Base-by-base conservation (phyloP, 306 rosid species). In the Myrica gale region DNA sequence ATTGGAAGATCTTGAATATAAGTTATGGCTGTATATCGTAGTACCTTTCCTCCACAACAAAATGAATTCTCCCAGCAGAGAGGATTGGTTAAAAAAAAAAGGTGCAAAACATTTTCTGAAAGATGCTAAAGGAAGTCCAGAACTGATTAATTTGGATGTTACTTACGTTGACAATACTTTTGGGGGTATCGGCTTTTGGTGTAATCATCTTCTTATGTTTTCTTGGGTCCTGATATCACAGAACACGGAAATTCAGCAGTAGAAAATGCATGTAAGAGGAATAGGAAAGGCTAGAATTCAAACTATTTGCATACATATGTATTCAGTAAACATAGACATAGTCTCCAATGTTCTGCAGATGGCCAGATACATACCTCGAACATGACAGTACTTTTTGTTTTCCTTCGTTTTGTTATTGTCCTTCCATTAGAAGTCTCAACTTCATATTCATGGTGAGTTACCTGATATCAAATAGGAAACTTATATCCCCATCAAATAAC, bases 391-490 rank as follows among this genome's bases (percentile, higher is more conserved):
- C 97, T 90, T 86, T 88, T 90, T 81, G 98, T 90, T 89, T 83
- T 94, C 81, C 89, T 88, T 87, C 96, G 87, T 80, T 90, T 95
- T 62, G 96, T 91, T 81, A 89, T 83, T 73, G 93, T 89, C 87
- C 96, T 87, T 80, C 99, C 99, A 84, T 95, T 92, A 69, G 90
- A 83, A 83, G 99, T 95, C 86, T 95, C 97, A 67, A 90, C 97
- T 86, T 92, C 96, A 82, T 95, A 95, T 83, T 95, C 99, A 66
- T 62, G 97, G 78, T 82, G 96, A 80, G 97, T 95, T 72, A 92
- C 97, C 99, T 95, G 87, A 66, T 45, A 76, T 65, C 70, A 32
- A 32, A 32, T 32, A 32, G 37, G 37, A 32, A 32, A 32, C 37
- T 32, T 32, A 32, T 32, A 32, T 32, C 37, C 51, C 50, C 41